Percentiles rank a stretch among this genome's conserved stretches.
phyloP scores from a whole-genome alignment of 768 basidiomycete species.

The Russula earlei region DNA sequence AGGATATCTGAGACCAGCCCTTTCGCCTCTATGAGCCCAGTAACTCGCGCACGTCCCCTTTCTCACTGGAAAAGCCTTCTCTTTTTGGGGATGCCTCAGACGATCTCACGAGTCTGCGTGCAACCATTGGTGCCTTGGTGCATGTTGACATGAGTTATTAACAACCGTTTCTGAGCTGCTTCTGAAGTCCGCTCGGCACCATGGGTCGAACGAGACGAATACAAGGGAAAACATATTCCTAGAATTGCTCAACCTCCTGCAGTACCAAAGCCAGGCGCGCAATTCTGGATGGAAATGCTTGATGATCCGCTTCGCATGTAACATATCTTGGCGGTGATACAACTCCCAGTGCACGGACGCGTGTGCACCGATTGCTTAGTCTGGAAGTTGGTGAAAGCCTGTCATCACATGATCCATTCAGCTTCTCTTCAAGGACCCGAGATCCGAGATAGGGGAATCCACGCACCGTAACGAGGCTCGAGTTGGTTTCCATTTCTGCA shows the following conservation, averaged over 20 bases:
- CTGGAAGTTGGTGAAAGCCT: conserved; percentile 63
- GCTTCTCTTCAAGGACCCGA: background rate
- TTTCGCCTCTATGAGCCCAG: too few relatives aligned
- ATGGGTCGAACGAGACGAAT: too few relatives aligned
- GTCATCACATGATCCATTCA: background rate
- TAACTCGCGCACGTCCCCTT: too few relatives aligned
- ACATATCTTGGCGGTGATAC: conserved; percentile 59
- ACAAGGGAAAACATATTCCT: too few relatives aligned
- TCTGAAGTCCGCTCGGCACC: too few relatives aligned
- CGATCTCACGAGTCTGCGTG: too few relatives aligned
- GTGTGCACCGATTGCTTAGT: conserved; percentile 55
- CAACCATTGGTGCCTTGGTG: too few relatives aligned
- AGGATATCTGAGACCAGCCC: too few relatives aligned
- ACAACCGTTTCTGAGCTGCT: too few relatives aligned
- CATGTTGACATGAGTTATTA: too few relatives aligned
- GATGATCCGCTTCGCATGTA: conserved; percentile 71
- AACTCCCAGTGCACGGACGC: conserved; percentile 45
- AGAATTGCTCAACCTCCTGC: conserved; percentile 34
- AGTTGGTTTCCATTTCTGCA: conserved; percentile 51
- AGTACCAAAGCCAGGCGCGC: conserved; percentile 53
- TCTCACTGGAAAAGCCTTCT: too few relatives aligned
- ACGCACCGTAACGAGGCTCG: conserved; percentile 45
- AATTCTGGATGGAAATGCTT: conserved; percentile 51
- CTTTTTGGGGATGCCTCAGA: too few relatives aligned
- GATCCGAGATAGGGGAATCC: background rate